These are phyloP conservation scores for Triticum aestivum DNA, from an alignment of 176 grass and related monocot genomes.

Conservation along the genomic window IWGSC_CS_RefSeq_v2.1 NC_057806.1:480754341-480754840, in stretches of 20 bases:
- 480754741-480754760: not conserved
- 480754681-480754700: slow-evolving; percentile 41
- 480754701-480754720: slow-evolving; percentile 36
- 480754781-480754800: slow-evolving; percentile 44
- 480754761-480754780: slow-evolving; percentile 28
- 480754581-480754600: not conserved
- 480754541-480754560: slow-evolving; percentile 44
- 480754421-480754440: slow-evolving; percentile 73
- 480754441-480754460: slow-evolving; percentile 73
- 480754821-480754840: slow-evolving; percentile 40
- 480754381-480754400: slow-evolving; percentile 60
- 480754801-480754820: slow-evolving; percentile 36
- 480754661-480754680: slow-evolving; percentile 32
- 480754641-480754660: slow-evolving; percentile 46
- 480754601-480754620: slow-evolving; percentile 32
- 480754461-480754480: slow-evolving; percentile 66
- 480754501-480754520: slow-evolving; percentile 70
- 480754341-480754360: not conserved
- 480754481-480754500: slow-evolving; percentile 84
- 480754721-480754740: slow-evolving; percentile 25
- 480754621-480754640: slow-evolving; percentile 17
- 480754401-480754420: slow-evolving; percentile 76
- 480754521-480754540: slow-evolving; percentile 40
- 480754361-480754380: slow-evolving; percentile 41
- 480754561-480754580: slow-evolving; percentile 20